Evolutionary conservation across 345 rosid species (phyloP), one percentile per base, ranked within the genome.

Genomic region (Erodium maritimum): DNA sequence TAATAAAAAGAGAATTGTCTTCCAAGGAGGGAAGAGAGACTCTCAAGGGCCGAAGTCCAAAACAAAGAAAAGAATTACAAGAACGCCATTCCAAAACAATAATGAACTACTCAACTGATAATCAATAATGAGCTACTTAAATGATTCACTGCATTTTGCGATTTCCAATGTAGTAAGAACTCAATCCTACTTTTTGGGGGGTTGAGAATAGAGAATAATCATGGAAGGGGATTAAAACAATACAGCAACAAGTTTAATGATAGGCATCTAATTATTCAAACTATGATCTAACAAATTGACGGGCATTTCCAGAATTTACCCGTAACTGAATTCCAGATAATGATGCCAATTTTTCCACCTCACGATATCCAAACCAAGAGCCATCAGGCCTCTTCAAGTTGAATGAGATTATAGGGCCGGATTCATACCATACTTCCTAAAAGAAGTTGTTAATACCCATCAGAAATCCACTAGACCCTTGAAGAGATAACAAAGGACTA

Each of bases 271-370:
- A 42, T 42, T 42, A 42, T 42, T 29, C 48, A 42, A 42, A 12
- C 48, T 10, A 20, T 21, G 16, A 53, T 3, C 48, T 42, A 42
- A 42, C 12, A 2, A 42, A 14, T 29, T 42, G 48, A 23, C 18
- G 14, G 46, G 23, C 50, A 65, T 64, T 63, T 56, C 57, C 48
- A 63, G 71, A 53, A 60, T 54, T 77, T 88, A 91, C 98, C 96
- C 98, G 82, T 77, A 88, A 61, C 71, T 91, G 96, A 76, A 91
- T 83, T 61, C 95, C 86, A 63, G 89, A 86, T 59, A 91, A 75
- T 55, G 98, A 84, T 69, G 98, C 95, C 78, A 91, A 75, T 62
- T 91, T 91, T 71, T 91, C 98, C 75, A 88, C 96, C 73, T 91
- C 98, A 64, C 80, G 77, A 69, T 82, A 82, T 52, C 98, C 98